A percentile compares a stretch with the other conserved stretches of the same genome.
phyloP scores from a whole-genome alignment of 176 grass and related monocot species.

The bread wheat (Triticum aestivum) region DNA sequence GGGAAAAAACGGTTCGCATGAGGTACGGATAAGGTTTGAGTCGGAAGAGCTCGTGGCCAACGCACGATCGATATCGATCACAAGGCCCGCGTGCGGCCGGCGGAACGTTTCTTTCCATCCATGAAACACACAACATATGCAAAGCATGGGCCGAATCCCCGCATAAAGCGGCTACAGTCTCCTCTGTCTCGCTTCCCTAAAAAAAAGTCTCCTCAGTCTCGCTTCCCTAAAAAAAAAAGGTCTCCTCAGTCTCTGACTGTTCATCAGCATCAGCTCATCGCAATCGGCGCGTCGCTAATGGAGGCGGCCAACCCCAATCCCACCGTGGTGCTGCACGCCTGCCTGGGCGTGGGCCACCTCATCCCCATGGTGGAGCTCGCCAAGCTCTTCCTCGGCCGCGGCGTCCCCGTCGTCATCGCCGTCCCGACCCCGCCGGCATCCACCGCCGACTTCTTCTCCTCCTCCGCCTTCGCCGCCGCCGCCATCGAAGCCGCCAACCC shows the following conservation, averaged over 20 bases:
- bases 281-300: not conserved
- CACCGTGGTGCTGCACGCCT: constrained; percentile 37
- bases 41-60: too few species aligned
- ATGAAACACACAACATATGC: too few species aligned
- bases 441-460: not conserved
- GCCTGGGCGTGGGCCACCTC: constrained; percentile 39
- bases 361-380: constrained; percentile 49
- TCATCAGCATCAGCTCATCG: not conserved
- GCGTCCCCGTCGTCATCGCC: constrained; percentile 28
- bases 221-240: too few species aligned
- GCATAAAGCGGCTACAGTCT: too few species aligned
- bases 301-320: not conserved
- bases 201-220: too few species aligned
- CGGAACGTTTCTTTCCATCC: too few species aligned
- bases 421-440: not conserved
- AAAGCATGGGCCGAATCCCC: too few species aligned
- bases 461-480: not conserved
- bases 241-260: not conserved
- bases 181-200: too few species aligned
- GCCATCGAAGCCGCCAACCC: not conserved
- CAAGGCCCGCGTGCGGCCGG: too few species aligned
- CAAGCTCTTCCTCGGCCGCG: constrained; percentile 34
- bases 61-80: too few species aligned
- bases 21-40: too few species aligned
- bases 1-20: too few species aligned